phyloP scores from a whole-genome alignment of 176 grass and related monocot species.

The Paspalum notatum region DNA sequence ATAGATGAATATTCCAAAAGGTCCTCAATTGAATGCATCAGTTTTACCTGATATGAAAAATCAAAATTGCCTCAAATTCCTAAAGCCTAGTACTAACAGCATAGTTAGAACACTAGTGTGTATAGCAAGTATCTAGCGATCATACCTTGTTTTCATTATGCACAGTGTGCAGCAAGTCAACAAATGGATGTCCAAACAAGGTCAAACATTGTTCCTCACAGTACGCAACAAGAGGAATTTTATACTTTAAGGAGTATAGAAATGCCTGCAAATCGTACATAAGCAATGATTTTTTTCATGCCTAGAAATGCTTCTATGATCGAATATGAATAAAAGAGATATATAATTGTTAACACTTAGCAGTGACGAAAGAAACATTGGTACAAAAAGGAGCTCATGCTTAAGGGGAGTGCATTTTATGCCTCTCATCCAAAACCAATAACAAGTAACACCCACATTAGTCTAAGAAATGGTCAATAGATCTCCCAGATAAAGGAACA shows the following conservation, averaged over 20 bases:
- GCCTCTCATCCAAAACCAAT: constrained; percentile 18
- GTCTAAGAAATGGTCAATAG: not conserved
- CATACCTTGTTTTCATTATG: constrained; percentile 86
- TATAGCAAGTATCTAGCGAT: constrained; percentile 12
- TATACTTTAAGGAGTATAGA: constrained; percentile 75
- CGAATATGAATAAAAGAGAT: not conserved
- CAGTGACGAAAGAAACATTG: not conserved
- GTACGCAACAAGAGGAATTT: constrained; percentile 80
- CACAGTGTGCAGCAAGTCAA: constrained; percentile 56
- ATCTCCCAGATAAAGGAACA: constrained; percentile 28
- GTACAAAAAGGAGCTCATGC: not conserved
- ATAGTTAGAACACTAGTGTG: constrained; percentile 9
- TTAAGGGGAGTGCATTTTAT: not conserved
- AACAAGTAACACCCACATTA: constrained; percentile 3
- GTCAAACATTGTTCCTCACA: constrained; percentile 68
- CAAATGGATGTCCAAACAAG: constrained; percentile 76
- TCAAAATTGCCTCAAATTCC: constrained; percentile 10
- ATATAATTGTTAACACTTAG: not conserved
- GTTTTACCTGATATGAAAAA: constrained; percentile 57
- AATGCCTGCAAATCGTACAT: constrained; percentile 64
- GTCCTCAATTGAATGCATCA: constrained; percentile 71
- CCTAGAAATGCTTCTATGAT: not conserved
- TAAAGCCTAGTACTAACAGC: constrained; percentile 13
- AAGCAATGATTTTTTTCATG: not conserved
- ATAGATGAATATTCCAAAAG: constrained; percentile 68